Conservation (phyloP, 2,329 filamentous ascomycete genomes). For the Paraconiothyrium brasiliense region DNA sequence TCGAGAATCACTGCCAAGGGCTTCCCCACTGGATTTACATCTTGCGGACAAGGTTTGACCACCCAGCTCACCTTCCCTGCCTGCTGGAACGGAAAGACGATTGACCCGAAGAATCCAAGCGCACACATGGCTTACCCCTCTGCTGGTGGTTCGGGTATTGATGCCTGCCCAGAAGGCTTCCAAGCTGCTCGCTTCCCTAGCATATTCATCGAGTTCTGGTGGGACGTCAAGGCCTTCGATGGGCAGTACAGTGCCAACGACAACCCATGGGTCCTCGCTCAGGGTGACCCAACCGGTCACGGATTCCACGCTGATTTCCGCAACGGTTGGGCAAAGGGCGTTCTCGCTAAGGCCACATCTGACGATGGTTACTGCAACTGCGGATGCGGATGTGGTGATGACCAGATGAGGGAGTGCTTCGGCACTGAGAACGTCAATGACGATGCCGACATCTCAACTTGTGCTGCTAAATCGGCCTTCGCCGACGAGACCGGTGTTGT, state of each 20-base stretch:
- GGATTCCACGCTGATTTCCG: conserved; percentile 51
- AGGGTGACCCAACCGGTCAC: conserved; percentile 50
- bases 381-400: conserved; percentile 47
- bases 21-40: conserved; percentile 50
- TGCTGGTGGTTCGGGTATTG: conserved; percentile 36
- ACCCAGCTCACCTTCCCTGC: conserved; percentile 48
- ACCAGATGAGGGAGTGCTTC: conserved; percentile 50
- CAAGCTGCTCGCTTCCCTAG: conserved; percentile 46
- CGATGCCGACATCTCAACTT: conserved; percentile 39
- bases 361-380: conserved; percentile 48
- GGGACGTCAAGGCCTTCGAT: conserved; percentile 46
- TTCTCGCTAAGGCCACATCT: conserved; percentile 47
- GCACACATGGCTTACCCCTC: conserved; percentile 54
- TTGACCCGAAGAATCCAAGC: conserved; percentile 42
- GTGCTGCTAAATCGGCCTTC: conserved; percentile 32
- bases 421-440: conserved; percentile 47
- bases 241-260: conserved; percentile 41
- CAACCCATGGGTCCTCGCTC: conserved; percentile 47
- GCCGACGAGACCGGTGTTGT: conserved; percentile 30
- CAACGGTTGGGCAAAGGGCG: conserved; percentile 50
- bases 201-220: conserved; percentile 54
- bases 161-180: conserved; percentile 45
- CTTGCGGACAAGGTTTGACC: conserved; percentile 48
- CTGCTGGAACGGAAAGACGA: conserved; percentile 49
- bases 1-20: conserved; percentile 37